phyloP scores from a whole-genome alignment of 2,329 filamentous ascomycete species.

The Calonectria fujianensis region DNA sequence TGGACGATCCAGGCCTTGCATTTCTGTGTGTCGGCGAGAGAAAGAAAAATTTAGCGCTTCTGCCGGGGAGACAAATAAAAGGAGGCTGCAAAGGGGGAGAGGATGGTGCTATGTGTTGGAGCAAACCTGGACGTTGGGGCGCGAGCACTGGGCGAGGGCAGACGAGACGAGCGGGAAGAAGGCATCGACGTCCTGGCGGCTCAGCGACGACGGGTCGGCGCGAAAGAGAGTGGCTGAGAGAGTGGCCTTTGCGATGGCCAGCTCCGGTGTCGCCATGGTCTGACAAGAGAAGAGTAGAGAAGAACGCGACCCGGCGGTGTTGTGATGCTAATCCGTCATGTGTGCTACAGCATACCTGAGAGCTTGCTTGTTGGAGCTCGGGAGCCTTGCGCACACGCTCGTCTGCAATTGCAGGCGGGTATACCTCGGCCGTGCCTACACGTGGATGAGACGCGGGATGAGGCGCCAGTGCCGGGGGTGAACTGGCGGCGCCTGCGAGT shows the following conservation, averaged over 20 bases:
- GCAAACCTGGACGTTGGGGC: constrained; percentile 92
- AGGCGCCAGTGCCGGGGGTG: constrained; percentile 23
- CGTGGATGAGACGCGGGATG: constrained; percentile 26
- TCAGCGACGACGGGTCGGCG: constrained; percentile 81
- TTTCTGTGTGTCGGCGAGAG: constrained; percentile 74
- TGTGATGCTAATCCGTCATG: constrained; percentile 23
- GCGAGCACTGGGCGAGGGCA: constrained; percentile 82
- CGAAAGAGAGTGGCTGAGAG: constrained; percentile 84
- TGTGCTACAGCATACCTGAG: constrained; percentile 19
- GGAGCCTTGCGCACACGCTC: constrained; percentile 11
- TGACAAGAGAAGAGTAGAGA: constrained; percentile 12
- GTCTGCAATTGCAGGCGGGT: constrained; percentile 24
- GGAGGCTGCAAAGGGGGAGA: constrained; percentile 46
- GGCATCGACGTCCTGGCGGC: constrained; percentile 80
- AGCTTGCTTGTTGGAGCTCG: constrained; percentile 29
- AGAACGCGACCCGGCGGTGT: background rate
- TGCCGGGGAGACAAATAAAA: constrained; percentile 38
- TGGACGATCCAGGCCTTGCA: constrained; percentile 91
- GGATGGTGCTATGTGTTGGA: constrained; percentile 52
- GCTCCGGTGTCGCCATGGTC: constrained; percentile 79
- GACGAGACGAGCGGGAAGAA: constrained; percentile 81
- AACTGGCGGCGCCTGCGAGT: constrained; percentile 15
- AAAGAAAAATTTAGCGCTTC: constrained; percentile 55
- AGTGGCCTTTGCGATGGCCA: constrained; percentile 87
- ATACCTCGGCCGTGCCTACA: constrained; percentile 32